Evolutionary conservation across 2,329 filamentous ascomycete species (phyloP).

Genomic region (Teratosphaeria nubilosa): DNA sequence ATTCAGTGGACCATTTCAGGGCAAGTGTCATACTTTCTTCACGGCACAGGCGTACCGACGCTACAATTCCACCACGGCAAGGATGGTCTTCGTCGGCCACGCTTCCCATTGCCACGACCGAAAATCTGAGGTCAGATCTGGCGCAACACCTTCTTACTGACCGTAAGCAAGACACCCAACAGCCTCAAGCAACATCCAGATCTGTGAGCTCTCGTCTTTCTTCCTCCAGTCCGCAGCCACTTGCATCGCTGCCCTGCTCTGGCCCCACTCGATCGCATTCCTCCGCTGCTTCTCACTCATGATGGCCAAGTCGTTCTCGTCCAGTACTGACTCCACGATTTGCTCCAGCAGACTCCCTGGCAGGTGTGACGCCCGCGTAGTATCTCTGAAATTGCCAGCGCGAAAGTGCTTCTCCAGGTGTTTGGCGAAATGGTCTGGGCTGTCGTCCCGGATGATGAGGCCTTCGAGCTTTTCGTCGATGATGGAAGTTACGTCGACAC

Average conservation of each 20-base stretch:
- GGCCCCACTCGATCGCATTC: slow-evolving; percentile 25
- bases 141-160: background rate
- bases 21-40: no score
- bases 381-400: slow-evolving; percentile 15
- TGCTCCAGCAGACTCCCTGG: slow-evolving; percentile 22
- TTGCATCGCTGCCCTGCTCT: slow-evolving; percentile 21
- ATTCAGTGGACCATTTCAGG: no score
- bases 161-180: slow-evolving; percentile 30
- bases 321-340: slow-evolving; percentile 20
- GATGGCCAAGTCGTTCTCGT: slow-evolving; percentile 12
- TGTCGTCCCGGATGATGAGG: slow-evolving; percentile 10
- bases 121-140: background rate
- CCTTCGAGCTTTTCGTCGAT: slow-evolving; percentile 15
- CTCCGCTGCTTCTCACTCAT: slow-evolving; percentile 25
- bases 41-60: no score
- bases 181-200: slow-evolving; percentile 29
- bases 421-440: slow-evolving; percentile 14
- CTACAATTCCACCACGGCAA: no score
- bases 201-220: slow-evolving; percentile 27
- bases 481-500: slow-evolving; percentile 13
- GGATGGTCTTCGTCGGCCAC: background rate
- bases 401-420: slow-evolving; percentile 11
- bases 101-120: background rate
- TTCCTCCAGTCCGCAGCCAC: slow-evolving; percentile 25
- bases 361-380: slow-evolving; percentile 17